Evolutionary conservation across 2,329 filamentous ascomycete species (phyloP), one percentile per base, ranked within the genome.

Genomic region (Penicillium sp.): DNA sequence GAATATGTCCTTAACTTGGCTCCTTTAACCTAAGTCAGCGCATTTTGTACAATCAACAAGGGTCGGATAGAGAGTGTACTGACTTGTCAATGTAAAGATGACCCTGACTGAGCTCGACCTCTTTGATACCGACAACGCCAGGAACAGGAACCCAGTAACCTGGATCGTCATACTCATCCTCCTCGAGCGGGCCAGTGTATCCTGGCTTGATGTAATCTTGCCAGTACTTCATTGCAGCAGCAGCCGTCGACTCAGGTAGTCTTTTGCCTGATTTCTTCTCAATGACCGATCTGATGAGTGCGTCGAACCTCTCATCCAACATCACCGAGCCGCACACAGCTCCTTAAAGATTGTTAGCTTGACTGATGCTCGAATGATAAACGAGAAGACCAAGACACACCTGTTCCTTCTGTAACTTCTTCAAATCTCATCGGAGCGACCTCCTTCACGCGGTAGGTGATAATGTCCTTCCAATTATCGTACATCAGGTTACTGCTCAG

Each of bases 311-410:
- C 18, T 63, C 47, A 31, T 72, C 70, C 1, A 72, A 38, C 21
- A 71, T 60, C 5, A 66, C 61, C 0, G 71, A 72, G 1, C 70
- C 71, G 45, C 67, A 71, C 4, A 70, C 21, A 2, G 60, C 60
- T 3, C 70, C 69, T 71, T 16, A 7, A 9, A 32, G 44, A 16
- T 46, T 34, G 4, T 27, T 27, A 27, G 24, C 24, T 27, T 27
- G 24, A 27, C 8, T 27, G 24, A 27, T 5, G 4, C 24, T 8
- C 24, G 4, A 2, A 18, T 1, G 1, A 18, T 27, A 8, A 27
- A 8, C 4, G 8, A 8, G 4, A 27, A 27, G 3, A 13, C 3
- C 1, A 36, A 16, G 34, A 38, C 27, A n/a, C 54, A 69, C 68
- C 68, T n/a, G 60, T 66, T 41, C 70, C 68, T n/a, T 63, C 55